Evolutionary conservation across 306 rosid species (phyloP), one percentile per base, ranked within the genome.

Genomic region (Begonia loranthoides): DNA sequence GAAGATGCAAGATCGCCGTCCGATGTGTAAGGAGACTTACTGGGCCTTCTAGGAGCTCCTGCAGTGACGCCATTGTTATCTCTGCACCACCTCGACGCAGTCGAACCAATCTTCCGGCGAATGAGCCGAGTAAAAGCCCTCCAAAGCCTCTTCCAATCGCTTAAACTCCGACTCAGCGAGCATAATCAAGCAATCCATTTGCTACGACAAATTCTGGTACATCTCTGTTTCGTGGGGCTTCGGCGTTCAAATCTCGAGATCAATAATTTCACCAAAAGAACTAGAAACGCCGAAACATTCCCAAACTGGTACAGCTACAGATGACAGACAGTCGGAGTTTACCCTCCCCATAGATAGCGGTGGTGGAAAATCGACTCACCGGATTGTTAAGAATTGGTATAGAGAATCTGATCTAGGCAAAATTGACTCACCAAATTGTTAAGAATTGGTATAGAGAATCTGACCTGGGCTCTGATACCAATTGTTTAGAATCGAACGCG

Each of bases 221-320:
- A 73, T 90, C 56, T 86, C 94, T 15, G 50, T 83, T 13, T 92
- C 99, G 0, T 92, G 94, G 94, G 96, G 99, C 4, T 83, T 72
- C 11, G 82, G 71, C 15, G 94, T 92, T 74, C 99, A 92, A 59
- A 67, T 86, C 57, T 3, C 78, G 2, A 76, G 92, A 51, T 95
- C 87, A 33, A 74, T 80, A 9, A 13, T 80, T 34, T 86, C 95
- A 10, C 95, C 95, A 0, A 74, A 95, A 56, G 99, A 86, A 49
- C 46, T 82, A 10, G 99, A 90, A 48, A 86, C 74, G 73, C 95
- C 95, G 9, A 62, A 59, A 90, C 99, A 9, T 86, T 90, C 34
- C 85, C 78, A 6, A 82, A 86, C 59, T 90, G 94, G 95, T 78
- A 80, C 24, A 76, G 15, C 61, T 4, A 58, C 5, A 63, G 11